A percentile compares a stretch with the other conserved stretches of the same genome.
Evolutionary conservation across 179 eudicot genomes (phyloP).

Genomic region (Corrigiola litoralis): DNA sequence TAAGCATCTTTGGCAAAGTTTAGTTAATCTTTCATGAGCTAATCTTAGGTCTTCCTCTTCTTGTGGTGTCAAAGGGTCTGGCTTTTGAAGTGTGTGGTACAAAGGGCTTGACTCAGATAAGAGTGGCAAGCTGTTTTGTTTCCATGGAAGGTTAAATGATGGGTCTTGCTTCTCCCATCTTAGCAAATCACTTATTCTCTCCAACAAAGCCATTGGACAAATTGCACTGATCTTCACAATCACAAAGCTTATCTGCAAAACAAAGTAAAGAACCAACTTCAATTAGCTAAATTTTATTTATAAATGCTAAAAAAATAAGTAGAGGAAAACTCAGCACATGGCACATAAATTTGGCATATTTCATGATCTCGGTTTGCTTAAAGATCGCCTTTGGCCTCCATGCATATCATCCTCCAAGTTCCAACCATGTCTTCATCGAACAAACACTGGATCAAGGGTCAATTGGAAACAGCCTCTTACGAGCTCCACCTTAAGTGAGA

Average conservation of each 20-base stretch:
- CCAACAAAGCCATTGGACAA: constrained; percentile 49
- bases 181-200: constrained; percentile 61
- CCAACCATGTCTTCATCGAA: neutral
- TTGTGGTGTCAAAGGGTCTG: constrained; percentile 48
- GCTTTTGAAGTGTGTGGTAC: constrained; percentile 49
- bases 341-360: constrained; percentile 25
- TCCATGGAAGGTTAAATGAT: constrained; percentile 77
- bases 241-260: constrained; percentile 66
- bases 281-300: neutral
- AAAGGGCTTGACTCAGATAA: constrained; percentile 65
- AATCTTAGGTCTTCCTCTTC: constrained; percentile 47
- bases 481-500: constrained; percentile 18
- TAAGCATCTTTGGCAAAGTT: constrained; percentile 38
- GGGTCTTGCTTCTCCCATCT: constrained; percentile 73
- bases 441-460: neutral
- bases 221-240: constrained; percentile 85
- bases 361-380: constrained; percentile 12
- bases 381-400: constrained; percentile 1
- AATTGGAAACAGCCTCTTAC: constrained; percentile 2
- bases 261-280: neutral
- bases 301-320: neutral
- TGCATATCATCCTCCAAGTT: neutral
- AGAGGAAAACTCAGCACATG: constrained; percentile 7
- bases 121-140: constrained; percentile 58
- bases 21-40: constrained; percentile 37